A percentile compares a stretch with the other conserved stretches of the same genome.
phyloP scores from a whole-genome alignment of 2,329 filamentous ascomycete species.

The Fonsecaea nubica region DNA sequence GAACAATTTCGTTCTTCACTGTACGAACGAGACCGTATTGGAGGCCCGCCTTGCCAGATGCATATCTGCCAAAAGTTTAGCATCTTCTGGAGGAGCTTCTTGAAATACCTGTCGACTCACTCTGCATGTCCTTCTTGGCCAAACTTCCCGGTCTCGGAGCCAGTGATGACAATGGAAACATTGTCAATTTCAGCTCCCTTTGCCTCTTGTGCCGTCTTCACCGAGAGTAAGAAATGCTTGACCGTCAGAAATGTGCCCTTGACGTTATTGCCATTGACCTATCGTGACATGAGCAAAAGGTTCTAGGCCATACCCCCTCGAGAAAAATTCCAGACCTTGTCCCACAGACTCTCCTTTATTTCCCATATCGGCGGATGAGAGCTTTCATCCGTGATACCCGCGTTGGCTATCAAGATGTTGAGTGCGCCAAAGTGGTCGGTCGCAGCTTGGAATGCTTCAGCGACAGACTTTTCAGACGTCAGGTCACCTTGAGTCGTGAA shows the following conservation, averaged over 20 bases:
- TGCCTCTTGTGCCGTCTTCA: conserved; percentile 49
- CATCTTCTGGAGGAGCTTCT: not conserved
- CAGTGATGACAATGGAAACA: conserved; percentile 60
- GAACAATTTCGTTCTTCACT: conserved; percentile 63
- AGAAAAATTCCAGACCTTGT: conserved; percentile 46
- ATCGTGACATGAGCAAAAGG: not conserved
- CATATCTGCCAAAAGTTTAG: conserved; percentile 45
- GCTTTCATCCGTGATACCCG: conserved; percentile 60
- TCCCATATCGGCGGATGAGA: conserved; percentile 60
- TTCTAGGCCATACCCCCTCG: not conserved
- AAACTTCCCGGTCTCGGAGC: conserved; percentile 60
- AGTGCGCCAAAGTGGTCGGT: conserved; percentile 55
- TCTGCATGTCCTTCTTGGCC: conserved; percentile 59
- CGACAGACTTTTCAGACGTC: conserved; percentile 54
- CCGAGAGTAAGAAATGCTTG: conserved; percentile 60
- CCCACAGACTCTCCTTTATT: conserved; percentile 59
- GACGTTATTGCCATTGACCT: conserved; percentile 56
- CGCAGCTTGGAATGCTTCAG: conserved; percentile 46
- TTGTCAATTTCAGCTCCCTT: conserved; percentile 54
- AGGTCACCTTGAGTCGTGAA: conserved; percentile 57
- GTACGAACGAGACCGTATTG: conserved; percentile 61
- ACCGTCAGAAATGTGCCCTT: conserved; percentile 62
- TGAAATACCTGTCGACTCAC: conserved; percentile 17
- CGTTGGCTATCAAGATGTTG: conserved; percentile 61
- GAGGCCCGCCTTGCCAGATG: conserved; percentile 58